phyloP scores from a whole-genome alignment of 441 rosid species.

The Cnidoscolus chayamansa region DNA sequence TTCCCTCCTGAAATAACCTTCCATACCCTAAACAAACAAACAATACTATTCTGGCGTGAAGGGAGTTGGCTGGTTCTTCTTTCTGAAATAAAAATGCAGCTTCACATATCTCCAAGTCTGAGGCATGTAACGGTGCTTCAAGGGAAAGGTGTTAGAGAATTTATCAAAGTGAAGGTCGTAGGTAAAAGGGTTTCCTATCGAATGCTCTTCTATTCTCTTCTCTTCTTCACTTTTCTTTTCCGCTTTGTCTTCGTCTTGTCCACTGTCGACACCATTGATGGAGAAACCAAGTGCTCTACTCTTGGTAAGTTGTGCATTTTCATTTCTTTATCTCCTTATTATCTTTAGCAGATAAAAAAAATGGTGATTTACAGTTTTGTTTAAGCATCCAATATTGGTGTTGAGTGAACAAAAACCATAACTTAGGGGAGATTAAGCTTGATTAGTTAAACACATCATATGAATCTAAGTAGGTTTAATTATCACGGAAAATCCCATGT shows the following conservation, averaged over 20 bases:
- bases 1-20: constrained; percentile 24
- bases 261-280: constrained; percentile 69
- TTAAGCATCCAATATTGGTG: background rate
- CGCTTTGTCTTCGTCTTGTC: constrained; percentile 79
- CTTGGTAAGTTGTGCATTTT: constrained; percentile 43
- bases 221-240: constrained; percentile 85
- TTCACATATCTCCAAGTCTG: constrained; percentile 88
- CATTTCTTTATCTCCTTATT: too few species aligned
- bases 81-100: constrained; percentile 51
- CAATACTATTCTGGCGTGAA: background rate
- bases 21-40: background rate
- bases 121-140: constrained; percentile 89
- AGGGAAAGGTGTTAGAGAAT: constrained; percentile 89
- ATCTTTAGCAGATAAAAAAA: too few species aligned
- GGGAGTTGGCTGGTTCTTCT: background rate
- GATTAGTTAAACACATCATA: constrained; percentile 2
- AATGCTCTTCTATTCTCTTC: constrained; percentile 73
- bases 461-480: background rate
- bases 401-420: constrained; percentile 3
- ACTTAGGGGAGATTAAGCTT: background rate
- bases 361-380: too few species aligned
- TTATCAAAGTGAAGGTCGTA: constrained; percentile 78
- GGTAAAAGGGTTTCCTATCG: constrained; percentile 64
- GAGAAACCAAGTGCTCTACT: constrained; percentile 64
- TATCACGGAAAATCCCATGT: background rate